Evolutionary conservation across 768 basidiomycete genomes (phyloP).

Genomic region (Mycena chlorophos): DNA sequence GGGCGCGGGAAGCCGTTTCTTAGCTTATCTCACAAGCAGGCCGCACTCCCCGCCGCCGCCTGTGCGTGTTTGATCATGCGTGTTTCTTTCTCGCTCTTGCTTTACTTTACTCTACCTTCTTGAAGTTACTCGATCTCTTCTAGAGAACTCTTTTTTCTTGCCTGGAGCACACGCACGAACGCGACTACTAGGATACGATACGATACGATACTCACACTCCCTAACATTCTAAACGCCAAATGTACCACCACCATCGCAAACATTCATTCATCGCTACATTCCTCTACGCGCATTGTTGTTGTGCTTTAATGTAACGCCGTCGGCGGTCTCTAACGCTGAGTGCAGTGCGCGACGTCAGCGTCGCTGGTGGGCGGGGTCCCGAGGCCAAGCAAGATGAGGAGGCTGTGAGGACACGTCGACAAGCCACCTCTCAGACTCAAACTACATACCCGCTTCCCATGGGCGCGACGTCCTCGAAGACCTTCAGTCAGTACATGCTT

Average conservation of each 20-base stretch:
- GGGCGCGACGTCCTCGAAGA: too few species aligned
- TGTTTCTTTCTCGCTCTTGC: background rate
- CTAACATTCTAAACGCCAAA: background rate
- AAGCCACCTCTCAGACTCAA: too few species aligned
- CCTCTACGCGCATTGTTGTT: background rate
- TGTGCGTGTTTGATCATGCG: background rate
- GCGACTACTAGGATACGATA: background rate
- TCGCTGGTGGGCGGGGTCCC: too few species aligned
- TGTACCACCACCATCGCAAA: background rate
- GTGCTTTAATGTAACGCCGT: too few species aligned
- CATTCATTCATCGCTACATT: background rate
- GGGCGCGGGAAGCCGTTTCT: constrained; percentile 4
- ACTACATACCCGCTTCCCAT: too few species aligned
- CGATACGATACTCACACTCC: background rate
- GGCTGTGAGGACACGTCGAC: too few species aligned
- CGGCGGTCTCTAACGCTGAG: too few species aligned
- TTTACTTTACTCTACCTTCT: background rate
- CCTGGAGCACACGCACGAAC: background rate
- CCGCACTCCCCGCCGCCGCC: constrained; percentile 1
- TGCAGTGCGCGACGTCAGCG: too few species aligned
- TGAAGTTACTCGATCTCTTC: background rate
- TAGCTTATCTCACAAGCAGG: constrained; percentile 9
- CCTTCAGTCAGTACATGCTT: background rate
- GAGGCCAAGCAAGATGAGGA: too few species aligned
- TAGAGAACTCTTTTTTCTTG: background rate